Conservation (phyloP, 306 rosid species). For the Citrullus colocynthis region DNA sequence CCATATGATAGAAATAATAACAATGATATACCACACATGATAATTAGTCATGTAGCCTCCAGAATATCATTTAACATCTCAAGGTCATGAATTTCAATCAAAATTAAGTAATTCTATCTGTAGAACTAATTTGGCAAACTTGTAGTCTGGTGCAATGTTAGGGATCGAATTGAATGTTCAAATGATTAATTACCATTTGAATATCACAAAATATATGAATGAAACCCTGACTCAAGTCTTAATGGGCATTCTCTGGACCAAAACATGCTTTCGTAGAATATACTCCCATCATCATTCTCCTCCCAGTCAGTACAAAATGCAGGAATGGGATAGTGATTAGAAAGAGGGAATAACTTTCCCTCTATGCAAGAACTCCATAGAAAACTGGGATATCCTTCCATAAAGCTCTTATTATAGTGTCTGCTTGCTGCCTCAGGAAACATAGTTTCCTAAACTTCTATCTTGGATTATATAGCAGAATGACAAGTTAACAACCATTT, state of each 20-base stretch:
- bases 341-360: not conserved
- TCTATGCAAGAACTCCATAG: not conserved
- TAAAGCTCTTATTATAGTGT: not conserved
- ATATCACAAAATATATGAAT: not conserved
- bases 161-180: not conserved
- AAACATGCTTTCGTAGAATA: not conserved
- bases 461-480: not conserved
- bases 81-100: not conserved
- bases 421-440: not conserved
- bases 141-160: not conserved
- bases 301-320: not conserved
- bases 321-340: not conserved
- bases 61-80: not conserved
- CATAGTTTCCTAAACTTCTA: not conserved
- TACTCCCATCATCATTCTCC: not conserved
- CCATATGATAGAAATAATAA: not conserved
- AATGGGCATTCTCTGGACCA: not conserved
- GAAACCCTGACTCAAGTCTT: not conserved
- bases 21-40: not conserved
- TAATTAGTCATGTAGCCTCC: not conserved
- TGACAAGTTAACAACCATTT: not conserved
- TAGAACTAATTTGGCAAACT: not conserved
- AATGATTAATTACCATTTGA: not conserved
- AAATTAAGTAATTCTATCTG: not conserved
- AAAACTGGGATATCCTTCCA: not conserved